phyloP scores from a whole-genome alignment of 225 moss, liverwort and hornwort genomes.

The Sphagnum contortum region DNA sequence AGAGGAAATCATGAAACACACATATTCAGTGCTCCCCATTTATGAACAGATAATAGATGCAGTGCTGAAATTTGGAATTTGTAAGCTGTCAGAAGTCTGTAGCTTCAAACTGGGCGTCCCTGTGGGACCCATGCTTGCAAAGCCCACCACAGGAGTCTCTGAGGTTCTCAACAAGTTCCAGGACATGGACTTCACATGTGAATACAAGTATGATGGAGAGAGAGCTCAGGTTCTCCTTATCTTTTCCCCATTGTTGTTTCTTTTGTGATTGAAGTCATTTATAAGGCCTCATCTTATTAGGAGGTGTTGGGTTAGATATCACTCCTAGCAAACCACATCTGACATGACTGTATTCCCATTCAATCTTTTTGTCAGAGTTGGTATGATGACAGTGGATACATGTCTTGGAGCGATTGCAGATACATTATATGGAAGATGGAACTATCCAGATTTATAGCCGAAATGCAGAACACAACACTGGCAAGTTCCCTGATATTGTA shows the following conservation, averaged over 20 bases:
- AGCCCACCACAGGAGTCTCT: conserved; percentile 94
- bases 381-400: no score
- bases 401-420: conserved; percentile 22
- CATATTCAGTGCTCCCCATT: conserved; percentile 82
- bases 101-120: conserved; percentile 86
- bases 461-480: conserved; percentile 97
- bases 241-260: background rate
- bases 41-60: conserved; percentile 74
- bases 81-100: conserved; percentile 69
- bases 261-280: background rate
- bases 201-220: conserved; percentile 99
- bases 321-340: no score
- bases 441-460: conserved; percentile 91
- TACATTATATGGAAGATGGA: conserved; percentile 83
- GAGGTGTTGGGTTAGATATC: background rate
- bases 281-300: background rate
- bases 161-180: conserved; percentile 98
- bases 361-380: no score
- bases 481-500: conserved; percentile 84
- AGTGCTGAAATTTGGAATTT: conserved; percentile 53
- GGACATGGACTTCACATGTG: conserved; percentile 88
- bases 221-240: conserved; percentile 74
- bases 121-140: conserved; percentile 96
- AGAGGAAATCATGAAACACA: conserved; percentile 69
- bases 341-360: no score